Conservation (phyloP, 345 rosid species). For the Leavenworthia alabamica region DNA sequence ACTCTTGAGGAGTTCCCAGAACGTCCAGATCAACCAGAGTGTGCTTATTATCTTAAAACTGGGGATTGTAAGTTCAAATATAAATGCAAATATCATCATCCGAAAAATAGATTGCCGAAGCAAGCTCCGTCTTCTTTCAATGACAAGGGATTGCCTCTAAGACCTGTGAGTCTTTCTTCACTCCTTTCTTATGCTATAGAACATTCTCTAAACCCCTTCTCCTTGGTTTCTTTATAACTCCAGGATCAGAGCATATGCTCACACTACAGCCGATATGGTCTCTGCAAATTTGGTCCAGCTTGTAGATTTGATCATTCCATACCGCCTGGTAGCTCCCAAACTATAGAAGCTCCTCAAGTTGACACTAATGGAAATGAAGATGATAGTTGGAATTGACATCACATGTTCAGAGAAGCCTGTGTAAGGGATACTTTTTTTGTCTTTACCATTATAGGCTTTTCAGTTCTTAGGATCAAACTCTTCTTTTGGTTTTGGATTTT, state of each 20-base stretch:
- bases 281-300: constrained; percentile 96
- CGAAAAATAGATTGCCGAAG: constrained; percentile 50
- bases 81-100: constrained; percentile 94
- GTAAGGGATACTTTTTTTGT: constrained; percentile 15
- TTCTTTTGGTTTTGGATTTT: constrained; percentile 19
- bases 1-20: constrained; percentile 74
- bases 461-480: constrained; percentile 25
- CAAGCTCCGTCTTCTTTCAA: constrained; percentile 54
- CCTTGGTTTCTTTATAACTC: background rate
- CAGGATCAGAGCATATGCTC: constrained; percentile 79
- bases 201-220: background rate
- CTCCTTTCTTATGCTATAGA: constrained; percentile 6
- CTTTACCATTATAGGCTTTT: constrained; percentile 8
- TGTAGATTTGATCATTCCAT: constrained; percentile 51
- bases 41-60: constrained; percentile 70
- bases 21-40: constrained; percentile 92
- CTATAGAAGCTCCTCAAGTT: constrained; percentile 23
- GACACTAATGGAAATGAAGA: constrained; percentile 19
- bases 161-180: constrained; percentile 74
- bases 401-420: constrained; percentile 12
- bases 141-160: constrained; percentile 89
- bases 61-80: constrained; percentile 93
- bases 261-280: constrained; percentile 86
- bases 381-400: constrained; percentile 26
- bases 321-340: constrained; percentile 35